Evolutionary conservation across 139 green algal genomes (phyloP).

Genomic region (Haematococcus lacustris): DNA sequence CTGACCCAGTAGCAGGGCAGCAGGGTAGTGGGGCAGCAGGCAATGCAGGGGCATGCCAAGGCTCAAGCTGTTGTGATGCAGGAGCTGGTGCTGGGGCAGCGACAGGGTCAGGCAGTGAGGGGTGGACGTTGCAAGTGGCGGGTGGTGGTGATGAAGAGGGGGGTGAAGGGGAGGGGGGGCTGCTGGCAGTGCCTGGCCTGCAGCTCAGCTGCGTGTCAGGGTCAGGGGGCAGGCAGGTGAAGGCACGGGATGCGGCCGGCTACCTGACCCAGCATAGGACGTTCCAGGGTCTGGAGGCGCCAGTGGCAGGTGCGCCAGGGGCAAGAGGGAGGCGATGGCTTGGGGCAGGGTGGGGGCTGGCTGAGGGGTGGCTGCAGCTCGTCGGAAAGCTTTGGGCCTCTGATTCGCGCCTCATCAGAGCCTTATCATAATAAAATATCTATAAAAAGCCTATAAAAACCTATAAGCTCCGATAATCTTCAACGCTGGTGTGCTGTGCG

Average conservation of each 20-base stretch:
- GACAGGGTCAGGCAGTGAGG: neutral
- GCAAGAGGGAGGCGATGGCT: too few relatives aligned
- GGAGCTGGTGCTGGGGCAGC: too few relatives aligned
- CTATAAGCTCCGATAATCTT: too few relatives aligned
- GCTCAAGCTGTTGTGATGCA: too few relatives aligned
- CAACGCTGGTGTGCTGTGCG: too few relatives aligned
- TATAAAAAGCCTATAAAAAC: too few relatives aligned
- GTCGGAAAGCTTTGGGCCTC: too few relatives aligned
- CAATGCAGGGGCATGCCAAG: neutral
- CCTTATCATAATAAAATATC: too few relatives aligned
- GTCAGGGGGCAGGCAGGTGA: neutral
- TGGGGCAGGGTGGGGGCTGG: too few relatives aligned
- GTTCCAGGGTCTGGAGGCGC: slow-evolving; percentile 70
- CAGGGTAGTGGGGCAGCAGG: neutral
- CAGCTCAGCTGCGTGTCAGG: neutral
- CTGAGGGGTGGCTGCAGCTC: too few relatives aligned
- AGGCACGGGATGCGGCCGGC: slow-evolving; percentile 47
- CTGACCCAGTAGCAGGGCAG: neutral
- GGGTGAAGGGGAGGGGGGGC: neutral
- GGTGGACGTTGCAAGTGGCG: neutral
- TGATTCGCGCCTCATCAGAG: too few relatives aligned
- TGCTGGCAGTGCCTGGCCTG: neutral
- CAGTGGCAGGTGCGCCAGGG: slow-evolving; percentile 40
- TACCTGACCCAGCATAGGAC: slow-evolving; percentile 56
- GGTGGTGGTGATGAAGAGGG: neutral